Conservation (phyloP, 768 basidiomycete species). For the Sarcodon aspratus region DNA sequence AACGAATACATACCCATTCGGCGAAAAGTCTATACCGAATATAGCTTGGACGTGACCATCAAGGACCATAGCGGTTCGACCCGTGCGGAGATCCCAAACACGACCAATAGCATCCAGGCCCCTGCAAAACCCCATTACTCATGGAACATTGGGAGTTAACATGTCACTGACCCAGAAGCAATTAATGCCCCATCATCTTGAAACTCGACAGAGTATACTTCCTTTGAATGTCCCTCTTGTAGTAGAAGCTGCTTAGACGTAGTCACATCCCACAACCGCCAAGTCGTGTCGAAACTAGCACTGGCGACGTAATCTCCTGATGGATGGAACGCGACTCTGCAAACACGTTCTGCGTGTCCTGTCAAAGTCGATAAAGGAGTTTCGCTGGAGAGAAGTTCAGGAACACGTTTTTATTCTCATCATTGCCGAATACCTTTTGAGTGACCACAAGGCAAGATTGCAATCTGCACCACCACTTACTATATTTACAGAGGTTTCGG, state of each 20-base stretch:
- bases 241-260: slow-evolving; percentile 72
- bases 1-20: slow-evolving; percentile 68
- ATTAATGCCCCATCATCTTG: slow-evolving; percentile 90
- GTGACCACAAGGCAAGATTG: slow-evolving; percentile 79
- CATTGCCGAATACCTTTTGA: slow-evolving; percentile 46
- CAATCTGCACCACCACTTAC: slow-evolving; percentile 88
- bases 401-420: not conserved
- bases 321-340: slow-evolving; percentile 93
- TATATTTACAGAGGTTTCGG: slow-evolving; percentile 61
- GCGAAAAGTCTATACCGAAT: slow-evolving; percentile 84
- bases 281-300: slow-evolving; percentile 94
- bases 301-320: slow-evolving; percentile 90
- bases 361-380: slow-evolving; percentile 74
- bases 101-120: slow-evolving; percentile 95
- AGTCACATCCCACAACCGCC: slow-evolving; percentile 92
- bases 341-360: slow-evolving; percentile 86
- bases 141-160: not conserved
- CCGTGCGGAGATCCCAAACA: slow-evolving; percentile 94
- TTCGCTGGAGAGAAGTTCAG: slow-evolving; percentile 40
- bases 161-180: slow-evolving; percentile 70
- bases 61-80: slow-evolving; percentile 93
- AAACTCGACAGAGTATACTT: slow-evolving; percentile 93
- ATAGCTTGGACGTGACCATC: slow-evolving; percentile 95
- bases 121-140: slow-evolving; percentile 25
- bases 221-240: slow-evolving; percentile 96